These are phyloP conservation scores for Aureobasidium lini DNA, from an alignment of 2,329 filamentous ascomycete species.

Conservation along the genomic window DNA sequence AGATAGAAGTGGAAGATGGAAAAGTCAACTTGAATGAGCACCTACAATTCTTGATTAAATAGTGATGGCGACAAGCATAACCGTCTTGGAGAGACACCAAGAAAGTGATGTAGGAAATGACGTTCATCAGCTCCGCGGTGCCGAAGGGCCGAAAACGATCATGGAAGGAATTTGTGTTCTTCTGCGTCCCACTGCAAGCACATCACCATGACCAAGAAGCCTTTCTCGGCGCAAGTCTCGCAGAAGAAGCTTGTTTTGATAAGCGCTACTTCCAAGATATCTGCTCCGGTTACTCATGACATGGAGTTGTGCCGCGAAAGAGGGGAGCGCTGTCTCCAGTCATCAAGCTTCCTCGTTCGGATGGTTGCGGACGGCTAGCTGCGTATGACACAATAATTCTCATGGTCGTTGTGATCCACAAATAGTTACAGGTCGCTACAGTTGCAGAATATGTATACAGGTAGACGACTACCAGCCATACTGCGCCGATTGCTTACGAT, in stretches of 20 bases:
- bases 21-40: background rate
- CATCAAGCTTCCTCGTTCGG: background rate
- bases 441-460: no score
- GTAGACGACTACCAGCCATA: no score
- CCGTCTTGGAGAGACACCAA: background rate
- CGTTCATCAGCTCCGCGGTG: background rate
- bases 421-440: background rate
- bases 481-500: no score
- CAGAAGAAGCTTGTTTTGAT: background rate
- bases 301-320: background rate
- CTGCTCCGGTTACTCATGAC: background rate
- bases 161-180: background rate
- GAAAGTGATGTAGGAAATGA: background rate
- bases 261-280: background rate
- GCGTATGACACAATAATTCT: background rate
- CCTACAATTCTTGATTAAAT: background rate
- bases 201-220: no score
- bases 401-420: background rate
- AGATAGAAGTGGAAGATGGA: background rate
- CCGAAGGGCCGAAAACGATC: slow-evolving; percentile 1
- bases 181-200: no score
- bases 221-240: background rate
- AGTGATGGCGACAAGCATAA: background rate
- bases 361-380: background rate
- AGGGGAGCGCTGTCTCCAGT: no score